These are phyloP conservation scores for Mucor circinelloides DNA, from an alignment of 371 early-diverging fungal species.

Conservation along the genomic window DNA sequence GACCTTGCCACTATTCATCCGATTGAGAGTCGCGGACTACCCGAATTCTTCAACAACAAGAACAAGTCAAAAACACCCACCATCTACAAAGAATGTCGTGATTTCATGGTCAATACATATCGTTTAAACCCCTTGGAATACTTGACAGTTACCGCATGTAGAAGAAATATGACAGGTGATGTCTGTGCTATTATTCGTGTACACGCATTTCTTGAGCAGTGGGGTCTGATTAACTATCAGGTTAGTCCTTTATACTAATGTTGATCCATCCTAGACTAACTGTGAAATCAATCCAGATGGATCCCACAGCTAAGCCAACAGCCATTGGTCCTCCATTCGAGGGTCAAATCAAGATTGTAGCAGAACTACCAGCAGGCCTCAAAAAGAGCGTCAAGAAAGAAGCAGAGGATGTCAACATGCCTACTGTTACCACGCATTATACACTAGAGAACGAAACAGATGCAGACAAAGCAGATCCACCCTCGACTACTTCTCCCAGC, in stretches of 20 bases:
- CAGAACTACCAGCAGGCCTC: conserved; percentile 23
- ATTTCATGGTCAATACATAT: conserved; percentile 97
- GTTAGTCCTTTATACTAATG: conserved; percentile 43
- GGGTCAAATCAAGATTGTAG: conserved; percentile 76
- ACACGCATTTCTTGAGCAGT: conserved; percentile 98
- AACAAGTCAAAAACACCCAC: conserved; percentile 92
- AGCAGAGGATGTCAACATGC: neutral
- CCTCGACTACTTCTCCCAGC: neutral
- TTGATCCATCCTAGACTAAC: neutral
- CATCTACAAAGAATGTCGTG: conserved; percentile 93
- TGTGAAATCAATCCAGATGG: conserved; percentile 57
- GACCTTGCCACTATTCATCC: conserved; percentile 77
- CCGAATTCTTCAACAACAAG: conserved; percentile 93
- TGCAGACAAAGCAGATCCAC: neutral
- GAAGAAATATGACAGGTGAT: conserved; percentile 95
- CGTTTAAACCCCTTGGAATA: conserved; percentile 94
- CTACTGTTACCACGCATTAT: neutral
- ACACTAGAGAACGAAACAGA: neutral
- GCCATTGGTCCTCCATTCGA: conserved; percentile 87
- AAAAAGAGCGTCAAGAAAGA: neutral
- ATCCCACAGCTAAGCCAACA: conserved; percentile 90
- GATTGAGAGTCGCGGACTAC: conserved; percentile 89
- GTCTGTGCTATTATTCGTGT: conserved; percentile 96
- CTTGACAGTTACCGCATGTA: conserved; percentile 94
- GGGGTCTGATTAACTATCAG: conserved; percentile 99